Evolutionary conservation across 257 asterid species (phyloP).

Genomic region (Striga asiatica): DNA sequence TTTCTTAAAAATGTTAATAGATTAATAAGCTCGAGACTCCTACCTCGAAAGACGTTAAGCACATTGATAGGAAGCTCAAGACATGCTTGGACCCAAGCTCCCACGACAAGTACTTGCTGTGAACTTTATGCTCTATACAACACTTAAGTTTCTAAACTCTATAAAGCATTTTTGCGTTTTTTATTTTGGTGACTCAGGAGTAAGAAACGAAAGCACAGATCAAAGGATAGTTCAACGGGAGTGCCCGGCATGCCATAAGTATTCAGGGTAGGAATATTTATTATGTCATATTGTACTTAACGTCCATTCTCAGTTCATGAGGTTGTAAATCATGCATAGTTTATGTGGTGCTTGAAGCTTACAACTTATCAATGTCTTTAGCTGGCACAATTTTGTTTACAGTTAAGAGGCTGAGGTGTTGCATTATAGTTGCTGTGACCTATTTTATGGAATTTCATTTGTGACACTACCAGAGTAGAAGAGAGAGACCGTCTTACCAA

Average conservation of each 20-base stretch:
- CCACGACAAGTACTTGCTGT: constrained; percentile 68
- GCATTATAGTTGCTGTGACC: neutral
- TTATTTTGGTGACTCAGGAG: constrained; percentile 45
- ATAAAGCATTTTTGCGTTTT: neutral
- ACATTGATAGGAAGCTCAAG: constrained; percentile 91
- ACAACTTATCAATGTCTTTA: no score
- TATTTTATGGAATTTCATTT: neutral
- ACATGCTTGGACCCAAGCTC: constrained; percentile 85
- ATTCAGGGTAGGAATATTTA: neutral
- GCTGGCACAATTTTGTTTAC: neutral
- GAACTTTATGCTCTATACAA: neutral
- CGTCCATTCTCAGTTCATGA: no score
- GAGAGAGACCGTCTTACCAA: neutral
- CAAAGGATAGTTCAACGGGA: constrained; percentile 45
- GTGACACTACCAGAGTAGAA: neutral
- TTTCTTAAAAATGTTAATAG: constrained; percentile 39
- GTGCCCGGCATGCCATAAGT: constrained; percentile 9
- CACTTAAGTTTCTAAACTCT: neutral
- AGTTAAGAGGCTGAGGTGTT: neutral
- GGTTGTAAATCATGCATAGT: no score
- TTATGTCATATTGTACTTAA: no score
- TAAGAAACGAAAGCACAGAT: constrained; percentile 88
- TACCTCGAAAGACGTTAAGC: constrained; percentile 75
- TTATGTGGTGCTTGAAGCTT: no score
- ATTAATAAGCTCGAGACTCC: constrained; percentile 73